Percentiles rank a stretch among this genome's conserved stretches.
Conservation (phyloP, 2,329 filamentous ascomycete genomes). For the Ophiocordyceps camponoti-rufipedis region DNA sequence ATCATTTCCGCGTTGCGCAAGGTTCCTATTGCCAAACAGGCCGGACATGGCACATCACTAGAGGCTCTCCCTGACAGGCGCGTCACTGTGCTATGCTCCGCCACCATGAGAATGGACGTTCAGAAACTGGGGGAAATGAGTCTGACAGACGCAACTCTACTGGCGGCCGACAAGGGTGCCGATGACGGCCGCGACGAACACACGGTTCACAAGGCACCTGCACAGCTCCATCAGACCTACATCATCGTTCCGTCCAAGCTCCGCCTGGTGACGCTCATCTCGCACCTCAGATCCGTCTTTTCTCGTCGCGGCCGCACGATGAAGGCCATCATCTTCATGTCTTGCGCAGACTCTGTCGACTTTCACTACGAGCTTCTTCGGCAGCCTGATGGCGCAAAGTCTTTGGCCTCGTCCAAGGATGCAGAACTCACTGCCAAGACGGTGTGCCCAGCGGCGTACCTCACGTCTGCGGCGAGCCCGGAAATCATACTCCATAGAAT, state of each 20-base stretch:
- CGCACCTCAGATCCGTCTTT: slow-evolving; percentile 73
- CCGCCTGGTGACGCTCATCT: slow-evolving; percentile 71
- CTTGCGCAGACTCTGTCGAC: slow-evolving; percentile 90
- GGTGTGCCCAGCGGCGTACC: slow-evolving; percentile 48
- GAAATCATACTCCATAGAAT: slow-evolving; percentile 65
- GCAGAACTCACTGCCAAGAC: slow-evolving; percentile 31
- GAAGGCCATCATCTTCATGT: slow-evolving; percentile 95
- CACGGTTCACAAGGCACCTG: slow-evolving; percentile 58
- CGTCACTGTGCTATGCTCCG: slow-evolving; percentile 82
- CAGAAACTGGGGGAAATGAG: slow-evolving; percentile 89
- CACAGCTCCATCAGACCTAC: slow-evolving; percentile 87
- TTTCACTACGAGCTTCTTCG: slow-evolving; percentile 83
- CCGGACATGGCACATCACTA: slow-evolving; percentile 36
- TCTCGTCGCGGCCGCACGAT: slow-evolving; percentile 77
- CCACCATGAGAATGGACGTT: slow-evolving; percentile 95
- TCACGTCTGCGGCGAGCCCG: slow-evolving; percentile 59
- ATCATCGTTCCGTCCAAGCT: slow-evolving; percentile 77
- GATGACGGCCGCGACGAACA: slow-evolving; percentile 25
- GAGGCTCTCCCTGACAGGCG: slow-evolving; percentile 55
- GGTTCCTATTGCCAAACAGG: slow-evolving; percentile 38
- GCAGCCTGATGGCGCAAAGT: slow-evolving; percentile 13
- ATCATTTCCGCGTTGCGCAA: slow-evolving; percentile 67
- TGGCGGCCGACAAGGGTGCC: slow-evolving; percentile 45
- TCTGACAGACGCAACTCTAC: slow-evolving; percentile 77
- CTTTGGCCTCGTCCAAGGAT: slow-evolving; percentile 12